Evolutionary conservation across 2,329 filamentous ascomycete species (phyloP).

Genomic region (Pseudogymnoascus sp.): DNA sequence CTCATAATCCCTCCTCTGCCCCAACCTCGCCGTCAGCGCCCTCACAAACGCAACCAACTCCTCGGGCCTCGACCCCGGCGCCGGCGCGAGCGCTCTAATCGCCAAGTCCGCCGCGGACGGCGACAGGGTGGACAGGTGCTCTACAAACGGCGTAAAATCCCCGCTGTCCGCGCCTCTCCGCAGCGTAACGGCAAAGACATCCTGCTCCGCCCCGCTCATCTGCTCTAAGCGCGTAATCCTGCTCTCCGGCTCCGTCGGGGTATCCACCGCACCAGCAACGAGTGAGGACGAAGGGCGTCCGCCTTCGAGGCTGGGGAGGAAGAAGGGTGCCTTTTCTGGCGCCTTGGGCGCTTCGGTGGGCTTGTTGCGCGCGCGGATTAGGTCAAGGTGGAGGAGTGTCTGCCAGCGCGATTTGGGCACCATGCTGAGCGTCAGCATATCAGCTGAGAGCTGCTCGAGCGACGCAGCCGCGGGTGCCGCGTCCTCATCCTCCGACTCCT

Average conservation of each 20-base stretch:
- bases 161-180: conserved; percentile 43
- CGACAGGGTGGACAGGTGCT: conserved; percentile 69
- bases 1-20: conserved; percentile 73
- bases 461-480: conserved; percentile 46
- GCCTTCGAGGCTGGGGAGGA: conserved; percentile 60
- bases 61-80: conserved; percentile 37
- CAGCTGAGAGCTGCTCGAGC: conserved; percentile 68
- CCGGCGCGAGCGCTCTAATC: conserved; percentile 65
- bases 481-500: conserved; percentile 41
- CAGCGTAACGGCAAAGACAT: conserved; percentile 50
- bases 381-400: conserved; percentile 81
- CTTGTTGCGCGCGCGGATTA: conserved; percentile 87
- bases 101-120: conserved; percentile 85
- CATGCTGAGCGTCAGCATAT: conserved; percentile 80
- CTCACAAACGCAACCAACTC: conserved; percentile 73
- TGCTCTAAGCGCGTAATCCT: conserved; percentile 27
- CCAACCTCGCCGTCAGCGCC: conserved; percentile 66
- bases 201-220: conserved; percentile 32
- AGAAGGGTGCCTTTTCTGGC: conserved; percentile 93
- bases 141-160: conserved; percentile 61
- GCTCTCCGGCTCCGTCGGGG: conserved; percentile 22
- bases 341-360: conserved; percentile 84
- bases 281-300: conserved; percentile 20
- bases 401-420: conserved; percentile 92
- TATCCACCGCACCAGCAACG: conserved; percentile 20